A percentile compares a stretch with the other conserved stretches of the same genome.
Conservation (phyloP, 768 basidiomycete genomes). For the Leccinum olivaceopallidum region DNA sequence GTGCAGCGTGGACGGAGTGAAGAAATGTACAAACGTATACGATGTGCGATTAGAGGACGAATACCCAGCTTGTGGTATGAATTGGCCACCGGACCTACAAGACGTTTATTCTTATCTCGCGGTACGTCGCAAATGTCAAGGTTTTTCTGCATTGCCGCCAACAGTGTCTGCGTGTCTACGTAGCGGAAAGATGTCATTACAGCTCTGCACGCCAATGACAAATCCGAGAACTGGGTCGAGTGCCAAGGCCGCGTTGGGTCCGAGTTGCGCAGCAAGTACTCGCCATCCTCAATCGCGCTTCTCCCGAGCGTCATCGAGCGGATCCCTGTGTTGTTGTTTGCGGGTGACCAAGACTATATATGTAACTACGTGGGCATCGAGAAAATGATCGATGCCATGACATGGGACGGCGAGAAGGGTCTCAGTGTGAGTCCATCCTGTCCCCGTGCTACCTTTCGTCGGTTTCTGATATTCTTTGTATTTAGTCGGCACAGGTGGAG, state of each 20-base stretch:
- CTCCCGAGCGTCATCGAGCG: constrained; percentile 76
- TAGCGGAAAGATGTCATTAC: constrained; percentile 79
- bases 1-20: constrained; percentile 60
- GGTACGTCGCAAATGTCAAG: constrained; percentile 47
- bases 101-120: constrained; percentile 76
- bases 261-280: constrained; percentile 55
- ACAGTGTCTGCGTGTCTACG: background rate
- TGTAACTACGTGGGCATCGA: constrained; percentile 96
- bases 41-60: constrained; percentile 90
- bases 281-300: constrained; percentile 71
- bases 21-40: constrained; percentile 91
- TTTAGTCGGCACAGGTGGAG: constrained; percentile 64
- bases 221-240: constrained; percentile 85
- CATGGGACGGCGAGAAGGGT: constrained; percentile 85
- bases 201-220: constrained; percentile 79
- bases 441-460: background rate
- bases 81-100: constrained; percentile 90
- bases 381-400: constrained; percentile 75
- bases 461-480: background rate
- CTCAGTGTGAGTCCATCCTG: constrained; percentile 62
- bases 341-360: constrained; percentile 94
- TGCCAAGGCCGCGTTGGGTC: constrained; percentile 68
- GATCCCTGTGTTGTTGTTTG: constrained; percentile 89
- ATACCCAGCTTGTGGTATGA: constrained; percentile 91
- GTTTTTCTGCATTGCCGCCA: background rate